These are phyloP conservation scores for Tylopilus balloui DNA, from an alignment of 768 basidiomycete species.

Conservation along the genomic window DNA sequence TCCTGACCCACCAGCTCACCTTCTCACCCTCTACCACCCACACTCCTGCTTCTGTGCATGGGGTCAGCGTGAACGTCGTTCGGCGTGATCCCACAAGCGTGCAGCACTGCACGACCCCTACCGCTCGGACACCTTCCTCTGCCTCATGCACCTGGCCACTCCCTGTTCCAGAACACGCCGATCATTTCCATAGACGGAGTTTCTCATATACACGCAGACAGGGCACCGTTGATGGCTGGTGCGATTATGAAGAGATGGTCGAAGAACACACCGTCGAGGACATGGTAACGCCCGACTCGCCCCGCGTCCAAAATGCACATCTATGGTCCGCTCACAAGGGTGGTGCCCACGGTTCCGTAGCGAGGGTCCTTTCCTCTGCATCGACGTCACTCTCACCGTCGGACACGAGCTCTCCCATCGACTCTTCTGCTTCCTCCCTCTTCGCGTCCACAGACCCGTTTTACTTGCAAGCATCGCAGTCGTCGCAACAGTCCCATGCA, in stretches of 20 bases:
- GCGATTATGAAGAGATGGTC: conserved; percentile 38
- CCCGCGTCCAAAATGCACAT: conserved; percentile 21
- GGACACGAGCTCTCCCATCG: conserved; percentile 20
- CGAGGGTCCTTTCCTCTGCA: conserved; percentile 23
- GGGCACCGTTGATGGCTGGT: conserved; percentile 26
- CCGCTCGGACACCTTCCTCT: conserved; percentile 33
- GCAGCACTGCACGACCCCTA: conserved; percentile 40
- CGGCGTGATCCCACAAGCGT: conserved; percentile 33
- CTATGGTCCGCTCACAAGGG: conserved; percentile 22
- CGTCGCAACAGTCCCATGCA: conserved; percentile 31
- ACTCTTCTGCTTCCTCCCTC: conserved; percentile 26
- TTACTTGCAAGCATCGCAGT: conserved; percentile 42
- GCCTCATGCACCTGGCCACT: conserved; percentile 30
- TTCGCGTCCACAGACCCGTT: conserved; percentile 50
- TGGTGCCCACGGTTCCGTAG: conserved; percentile 10
- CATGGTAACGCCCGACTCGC: conserved; percentile 36
- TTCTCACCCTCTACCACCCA: conserved; percentile 18
- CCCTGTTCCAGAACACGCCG: conserved; percentile 19
- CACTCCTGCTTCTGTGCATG: conserved; percentile 16
- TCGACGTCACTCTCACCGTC: conserved; percentile 12
- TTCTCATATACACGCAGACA: conserved; percentile 20
- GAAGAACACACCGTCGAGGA: conserved; percentile 47
- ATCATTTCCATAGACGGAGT: conserved; percentile 29
- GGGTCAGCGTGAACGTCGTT: conserved; percentile 18
- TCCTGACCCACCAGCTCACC: conserved; percentile 33